Conservation (phyloP, 306 rosid species). For the Sicyos edulis region DNA sequence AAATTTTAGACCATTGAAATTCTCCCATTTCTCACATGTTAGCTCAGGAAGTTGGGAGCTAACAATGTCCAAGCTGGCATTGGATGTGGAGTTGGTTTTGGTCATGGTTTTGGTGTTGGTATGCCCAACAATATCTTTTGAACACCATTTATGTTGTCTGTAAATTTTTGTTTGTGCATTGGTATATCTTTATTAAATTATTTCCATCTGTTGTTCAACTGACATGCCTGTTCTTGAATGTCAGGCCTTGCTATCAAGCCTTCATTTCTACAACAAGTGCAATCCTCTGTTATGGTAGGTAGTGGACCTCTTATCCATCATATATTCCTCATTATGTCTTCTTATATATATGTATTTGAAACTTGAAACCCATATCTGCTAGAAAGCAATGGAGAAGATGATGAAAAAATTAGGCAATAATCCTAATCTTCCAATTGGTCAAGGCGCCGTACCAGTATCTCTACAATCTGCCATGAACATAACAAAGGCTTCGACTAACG, state of each 20-base stretch:
- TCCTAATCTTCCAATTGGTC: conserved; percentile 45
- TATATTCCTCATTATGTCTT: conserved; percentile 4
- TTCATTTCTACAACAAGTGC: conserved; percentile 62
- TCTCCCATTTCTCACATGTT: conserved; percentile 22
- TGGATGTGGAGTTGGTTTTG: conserved; percentile 96
- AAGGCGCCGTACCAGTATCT: conserved; percentile 48
- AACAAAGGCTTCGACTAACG: conserved; percentile 29
- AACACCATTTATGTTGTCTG: conserved; percentile 1
- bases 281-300: conserved; percentile 56
- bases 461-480: conserved; percentile 43
- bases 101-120: conserved; percentile 98
- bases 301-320: conserved; percentile 18
- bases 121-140: conserved; percentile 27
- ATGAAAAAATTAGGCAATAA: conserved; percentile 60
- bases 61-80: conserved; percentile 72
- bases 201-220: neutral
- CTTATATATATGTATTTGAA: conserved; percentile 22
- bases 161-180: neutral
- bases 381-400: conserved; percentile 65
- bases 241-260: conserved; percentile 88
- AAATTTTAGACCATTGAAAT: neutral
- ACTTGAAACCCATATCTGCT: conserved; percentile 26
- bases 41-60: conserved; percentile 88
- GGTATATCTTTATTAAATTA: neutral
- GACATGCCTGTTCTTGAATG: conserved; percentile 18